Evolutionary conservation across 176 grass and related monocot species (phyloP).

Genomic region (Rhynchospora breviuscula): DNA sequence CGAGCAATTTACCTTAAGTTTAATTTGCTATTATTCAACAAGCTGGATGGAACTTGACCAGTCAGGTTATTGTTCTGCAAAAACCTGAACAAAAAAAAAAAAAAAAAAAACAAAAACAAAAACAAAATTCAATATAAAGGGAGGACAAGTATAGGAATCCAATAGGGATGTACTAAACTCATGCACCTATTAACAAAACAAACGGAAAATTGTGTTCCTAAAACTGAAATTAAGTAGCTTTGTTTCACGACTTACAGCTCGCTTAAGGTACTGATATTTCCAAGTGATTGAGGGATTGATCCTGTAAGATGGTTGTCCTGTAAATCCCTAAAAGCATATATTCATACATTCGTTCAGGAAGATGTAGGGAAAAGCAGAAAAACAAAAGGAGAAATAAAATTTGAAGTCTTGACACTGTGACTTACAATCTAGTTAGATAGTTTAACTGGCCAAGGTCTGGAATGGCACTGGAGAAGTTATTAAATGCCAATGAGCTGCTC

Average conservation of each 20-base stretch:
- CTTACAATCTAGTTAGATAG: slow-evolving; percentile 58
- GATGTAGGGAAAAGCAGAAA: not conserved
- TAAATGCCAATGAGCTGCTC: slow-evolving; percentile 72
- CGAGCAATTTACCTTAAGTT: slow-evolving; percentile 43
- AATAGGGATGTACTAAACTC: not conserved
- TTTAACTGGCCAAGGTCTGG: slow-evolving; percentile 57
- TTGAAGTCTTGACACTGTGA: not conserved
- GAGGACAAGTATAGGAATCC: not conserved
- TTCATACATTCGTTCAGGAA: not conserved
- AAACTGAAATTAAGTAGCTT: not conserved
- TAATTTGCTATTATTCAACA: slow-evolving; percentile 45
- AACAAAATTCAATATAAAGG: slow-evolving; percentile 11
- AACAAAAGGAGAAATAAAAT: too few relatives aligned
- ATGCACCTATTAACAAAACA: slow-evolving; percentile 20
- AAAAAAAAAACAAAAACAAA: slow-evolving; percentile 26
- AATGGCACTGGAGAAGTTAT: slow-evolving; percentile 61
- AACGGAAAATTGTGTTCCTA: slow-evolving; percentile 6
- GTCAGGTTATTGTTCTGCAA: slow-evolving; percentile 60
- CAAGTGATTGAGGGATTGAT: slow-evolving; percentile 49
- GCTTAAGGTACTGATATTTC: slow-evolving; percentile 26
- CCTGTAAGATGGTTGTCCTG: slow-evolving; percentile 67
- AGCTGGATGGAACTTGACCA: slow-evolving; percentile 55
- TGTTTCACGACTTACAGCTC: slow-evolving; percentile 61
- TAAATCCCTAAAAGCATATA: slow-evolving; percentile 62
- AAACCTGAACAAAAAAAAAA: slow-evolving; percentile 35